Evolutionary conservation across 2,329 filamentous ascomycete species (phyloP).

Genomic region (Verticillium nonalfalfae): DNA sequence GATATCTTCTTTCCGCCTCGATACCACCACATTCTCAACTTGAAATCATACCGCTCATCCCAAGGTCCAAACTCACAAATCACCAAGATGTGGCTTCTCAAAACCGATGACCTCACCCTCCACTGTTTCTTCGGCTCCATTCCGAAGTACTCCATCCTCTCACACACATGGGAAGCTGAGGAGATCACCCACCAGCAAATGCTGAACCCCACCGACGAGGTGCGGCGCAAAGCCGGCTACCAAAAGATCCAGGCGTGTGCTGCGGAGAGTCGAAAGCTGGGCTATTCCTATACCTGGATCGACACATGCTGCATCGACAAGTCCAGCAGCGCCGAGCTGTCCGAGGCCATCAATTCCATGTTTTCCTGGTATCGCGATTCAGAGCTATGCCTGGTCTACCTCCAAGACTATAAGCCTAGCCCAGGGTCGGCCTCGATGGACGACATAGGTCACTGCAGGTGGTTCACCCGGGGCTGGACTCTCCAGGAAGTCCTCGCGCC

Average conservation of each 20-base stretch:
- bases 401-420: constrained; percentile 4
- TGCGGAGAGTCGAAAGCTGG: background rate
- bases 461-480: background rate
- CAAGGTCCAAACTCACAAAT: no score
- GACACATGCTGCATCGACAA: constrained; percentile 5
- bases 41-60: background rate
- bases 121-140: background rate
- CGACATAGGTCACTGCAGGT: background rate
- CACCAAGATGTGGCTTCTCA: background rate
- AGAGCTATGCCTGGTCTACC: constrained; percentile 5
- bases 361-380: constrained; percentile 6
- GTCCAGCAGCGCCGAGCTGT: constrained; percentile 3
- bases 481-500: background rate
- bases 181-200: constrained; percentile 17
- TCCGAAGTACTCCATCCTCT: constrained; percentile 21
- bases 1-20: no score
- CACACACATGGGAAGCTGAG: constrained; percentile 20
- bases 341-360: constrained; percentile 9
- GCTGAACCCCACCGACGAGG: background rate
- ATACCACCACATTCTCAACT: no score
- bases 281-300: background rate
- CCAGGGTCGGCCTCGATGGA: background rate
- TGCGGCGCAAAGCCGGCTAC: background rate
- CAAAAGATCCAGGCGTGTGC: background rate
- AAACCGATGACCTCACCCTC: background rate